Base-by-base conservation (phyloP, 2,329 filamentous ascomycete genomes). In the Talaromyces sp. region DNA sequence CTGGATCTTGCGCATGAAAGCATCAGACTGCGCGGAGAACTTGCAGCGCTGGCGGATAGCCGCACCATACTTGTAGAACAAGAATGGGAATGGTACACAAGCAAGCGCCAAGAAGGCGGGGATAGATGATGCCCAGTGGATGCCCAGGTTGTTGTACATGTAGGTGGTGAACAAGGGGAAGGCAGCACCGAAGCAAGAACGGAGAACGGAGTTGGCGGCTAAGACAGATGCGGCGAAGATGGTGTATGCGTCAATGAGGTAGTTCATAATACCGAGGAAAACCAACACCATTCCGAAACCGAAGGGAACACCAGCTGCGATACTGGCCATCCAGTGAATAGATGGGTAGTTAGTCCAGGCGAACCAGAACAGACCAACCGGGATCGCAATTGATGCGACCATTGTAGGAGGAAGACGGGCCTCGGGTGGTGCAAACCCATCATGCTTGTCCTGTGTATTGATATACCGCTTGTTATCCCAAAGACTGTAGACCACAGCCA, bases 1-100 rank as follows among this genome's bases (percentile, higher is more conserved):
- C 51, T 69, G 61, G 54, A 72, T 63, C 53, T 67, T 70, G 50
- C 67, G 69, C 63, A 73, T 68, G 56, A 73, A 73, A 4, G 68
- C 70, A 4, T 70, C 67, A 4, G 67, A 69, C 49, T 68, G 60
- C 29, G 66, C 62, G 27, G 62, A 58, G 48, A 63, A 64, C 55
- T 63, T 63, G 61, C 62, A 64, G 30, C 62, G 57, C 13, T 40
- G 49, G 41, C 62, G 61, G 40, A 64, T 63, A 8, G 57, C 43
- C 16, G 55, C 45, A 14, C 63, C 63, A 37, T 65, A 65, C 49
- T 65, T 64, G 53, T 65, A 65, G 57, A 65, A 65, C 33, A 65
- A 42, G 57, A 65, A 65, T 10, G 63, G 63, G 57, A 65, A 65
- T 1, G 63, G 63, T 33, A 65, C 50, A 29, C 63, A 65, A 27